Evolutionary conservation across 331 rosid genomes (phyloP), one percentile per base, ranked within the genome.

Genomic region (Phaseolus coccineus): DNA sequence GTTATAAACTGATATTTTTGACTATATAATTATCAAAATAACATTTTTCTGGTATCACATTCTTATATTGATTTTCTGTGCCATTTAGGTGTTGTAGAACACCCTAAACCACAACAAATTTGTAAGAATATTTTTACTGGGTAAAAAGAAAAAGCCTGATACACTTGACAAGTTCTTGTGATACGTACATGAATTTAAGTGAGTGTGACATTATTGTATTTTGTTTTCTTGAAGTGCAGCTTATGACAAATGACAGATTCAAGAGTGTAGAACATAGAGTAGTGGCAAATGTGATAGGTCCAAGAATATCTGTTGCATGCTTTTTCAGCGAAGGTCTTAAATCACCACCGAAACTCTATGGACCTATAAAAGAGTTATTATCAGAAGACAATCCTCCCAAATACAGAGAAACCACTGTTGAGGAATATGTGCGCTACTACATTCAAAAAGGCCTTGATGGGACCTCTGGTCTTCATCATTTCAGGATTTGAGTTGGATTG

Each of bases 221-320:
- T 37, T 37, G 8, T 42, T 42, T 42, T 42, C 13, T 42, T 8
- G 12, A 42, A 9, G 13, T 42, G 47, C 47, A 42, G 47, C 70
- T 87, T 7, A 63, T 89, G n/a, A 22, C 93, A 63, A 87, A 87
- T 35, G 88, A 85, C 40, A 81, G 47, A 48, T 83, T 85, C 76
- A 59, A 39, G 11, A 87, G 91, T 31, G 81, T 53, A 2, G 79
- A 77, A 0, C 91, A 89, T 52, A 50, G 81, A 74, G 89, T 89
- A 5, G 4, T 85, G 24, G 93, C 88, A 0, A 79, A 80, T 15
- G 51, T 31, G 1, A 22, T 31, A 25, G 83, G 85, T 46, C 88
- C 90, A 16, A 67, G 90, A 81, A 69, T 76, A 1, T 87, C 91
- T 1, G 78, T 83, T 24, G 89, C 81, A 44, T 39, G 79, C 72